A percentile compares a stretch with the other conserved stretches of the same genome.
Conservation (phyloP, 768 basidiomycete genomes). For the Hygrocybe coccinea region DNA sequence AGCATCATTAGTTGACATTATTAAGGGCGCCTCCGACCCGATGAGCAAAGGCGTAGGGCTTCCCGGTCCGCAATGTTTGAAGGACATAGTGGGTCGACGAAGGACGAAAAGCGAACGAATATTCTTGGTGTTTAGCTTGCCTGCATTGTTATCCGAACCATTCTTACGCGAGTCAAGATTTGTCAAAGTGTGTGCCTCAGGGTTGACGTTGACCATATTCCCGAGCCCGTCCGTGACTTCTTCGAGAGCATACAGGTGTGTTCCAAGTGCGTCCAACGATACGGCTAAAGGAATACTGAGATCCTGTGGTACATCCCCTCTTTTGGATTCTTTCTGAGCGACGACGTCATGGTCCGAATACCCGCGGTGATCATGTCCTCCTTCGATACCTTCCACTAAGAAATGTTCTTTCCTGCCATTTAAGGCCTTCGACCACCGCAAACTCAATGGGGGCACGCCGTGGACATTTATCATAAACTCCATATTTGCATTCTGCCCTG, state of each 20-base stretch:
- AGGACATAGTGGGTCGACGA: constrained; percentile 64
- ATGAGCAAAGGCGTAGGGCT: constrained; percentile 66
- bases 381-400: constrained; percentile 81
- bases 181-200: constrained; percentile 22
- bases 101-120: constrained; percentile 66
- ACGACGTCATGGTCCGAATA: constrained; percentile 12
- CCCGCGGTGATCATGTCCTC: constrained; percentile 36
- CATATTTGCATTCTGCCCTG: constrained; percentile 56
- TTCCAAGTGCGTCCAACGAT: constrained; percentile 57
- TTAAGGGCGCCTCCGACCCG: constrained; percentile 57
- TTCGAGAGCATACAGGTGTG: constrained; percentile 70
- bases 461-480: constrained; percentile 59
- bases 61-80: constrained; percentile 69
- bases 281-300: constrained; percentile 67
- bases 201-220: constrained; percentile 56
- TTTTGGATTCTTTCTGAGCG: constrained; percentile 11
- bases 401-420: constrained; percentile 65
- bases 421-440: constrained; percentile 70
- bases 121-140: constrained; percentile 39
- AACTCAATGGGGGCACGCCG: constrained; percentile 72
- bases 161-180: constrained; percentile 11
- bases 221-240: constrained; percentile 80
- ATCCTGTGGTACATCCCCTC: constrained; percentile 42
- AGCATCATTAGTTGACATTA: constrained; percentile 47
- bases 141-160: constrained; percentile 6